phyloP scores from a whole-genome alignment of 2,329 filamentous ascomycete species.

The Emmonsiellopsis sp. region DNA sequence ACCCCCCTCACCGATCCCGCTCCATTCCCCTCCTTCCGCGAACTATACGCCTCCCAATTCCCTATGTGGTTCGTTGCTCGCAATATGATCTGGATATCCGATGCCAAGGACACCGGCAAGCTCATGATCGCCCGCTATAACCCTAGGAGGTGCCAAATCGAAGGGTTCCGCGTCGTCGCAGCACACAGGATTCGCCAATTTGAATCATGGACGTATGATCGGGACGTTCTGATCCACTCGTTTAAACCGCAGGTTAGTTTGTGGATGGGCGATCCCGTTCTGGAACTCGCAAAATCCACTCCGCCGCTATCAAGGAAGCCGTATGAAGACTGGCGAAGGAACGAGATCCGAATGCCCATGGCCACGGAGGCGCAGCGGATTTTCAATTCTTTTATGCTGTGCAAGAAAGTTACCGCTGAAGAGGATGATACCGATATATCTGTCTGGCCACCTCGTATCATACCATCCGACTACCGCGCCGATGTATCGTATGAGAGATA shows the following conservation, averaged over 20 bases:
- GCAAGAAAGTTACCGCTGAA: constrained; percentile 36
- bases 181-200: constrained; percentile 47
- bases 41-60: constrained; percentile 65
- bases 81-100: constrained; percentile 78
- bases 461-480: constrained; percentile 55
- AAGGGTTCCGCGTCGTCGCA: constrained; percentile 67
- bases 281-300: constrained; percentile 42
- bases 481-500: constrained; percentile 36
- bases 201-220: constrained; percentile 56
- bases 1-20: constrained; percentile 45
- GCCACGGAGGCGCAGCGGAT: constrained; percentile 42
- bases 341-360: constrained; percentile 48
- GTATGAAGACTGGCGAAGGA: constrained; percentile 16
- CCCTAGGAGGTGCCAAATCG: constrained; percentile 61
- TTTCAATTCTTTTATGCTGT: constrained; percentile 60
- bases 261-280: constrained; percentile 64
- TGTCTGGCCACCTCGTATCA: constrained; percentile 65
- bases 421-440: constrained; percentile 21
- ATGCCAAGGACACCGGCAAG: constrained; percentile 62
- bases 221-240: constrained; percentile 57
- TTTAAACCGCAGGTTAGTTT: constrained; percentile 63
- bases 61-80: constrained; percentile 76
- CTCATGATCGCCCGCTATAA: constrained; percentile 71
- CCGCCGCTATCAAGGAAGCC: constrained; percentile 8
- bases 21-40: constrained; percentile 55